phyloP scores from a whole-genome alignment of 1,139 yeast species.

The Blastobotrys indianensis region DNA sequence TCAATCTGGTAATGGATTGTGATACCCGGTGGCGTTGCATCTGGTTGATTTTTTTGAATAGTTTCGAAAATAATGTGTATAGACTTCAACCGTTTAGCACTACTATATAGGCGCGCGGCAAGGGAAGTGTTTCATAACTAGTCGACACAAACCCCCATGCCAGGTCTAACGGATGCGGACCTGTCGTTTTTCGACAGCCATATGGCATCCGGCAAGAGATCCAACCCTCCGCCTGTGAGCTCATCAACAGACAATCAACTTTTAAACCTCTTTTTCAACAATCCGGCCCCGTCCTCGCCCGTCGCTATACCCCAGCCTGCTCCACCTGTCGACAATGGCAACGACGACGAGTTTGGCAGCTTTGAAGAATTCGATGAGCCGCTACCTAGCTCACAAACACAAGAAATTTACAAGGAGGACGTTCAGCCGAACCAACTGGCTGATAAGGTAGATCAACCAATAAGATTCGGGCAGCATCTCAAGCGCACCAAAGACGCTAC shows the following conservation, averaged over 20 bases:
- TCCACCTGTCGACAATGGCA: background rate
- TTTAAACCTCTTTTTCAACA: no score
- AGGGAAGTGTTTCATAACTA: no score
- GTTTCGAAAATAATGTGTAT: no score
- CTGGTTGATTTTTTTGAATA: no score
- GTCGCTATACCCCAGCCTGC: no score
- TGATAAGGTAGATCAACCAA: background rate
- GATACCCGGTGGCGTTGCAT: no score
- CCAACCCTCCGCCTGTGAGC: background rate
- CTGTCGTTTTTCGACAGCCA: constrained; percentile 10
- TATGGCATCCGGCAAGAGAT: background rate
- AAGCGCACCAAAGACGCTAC: background rate
- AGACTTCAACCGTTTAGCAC: no score
- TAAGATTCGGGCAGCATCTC: constrained; percentile 11
- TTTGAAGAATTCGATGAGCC: constrained; percentile 10
- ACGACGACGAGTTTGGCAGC: constrained; percentile 14
- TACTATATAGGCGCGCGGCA: no score
- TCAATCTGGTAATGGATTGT: no score
- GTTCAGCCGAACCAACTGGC: background rate
- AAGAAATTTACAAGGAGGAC: background rate
- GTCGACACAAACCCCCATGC: background rate
- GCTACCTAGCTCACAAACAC: background rate
- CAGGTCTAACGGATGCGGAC: constrained; percentile 5
- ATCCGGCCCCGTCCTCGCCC: no score
- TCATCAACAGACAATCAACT: background rate